Evolutionary conservation across 371 early-diverging fungal genomes (phyloP), one percentile per base, ranked within the genome.

Genomic region (Basidiobolus meristosporus): DNA sequence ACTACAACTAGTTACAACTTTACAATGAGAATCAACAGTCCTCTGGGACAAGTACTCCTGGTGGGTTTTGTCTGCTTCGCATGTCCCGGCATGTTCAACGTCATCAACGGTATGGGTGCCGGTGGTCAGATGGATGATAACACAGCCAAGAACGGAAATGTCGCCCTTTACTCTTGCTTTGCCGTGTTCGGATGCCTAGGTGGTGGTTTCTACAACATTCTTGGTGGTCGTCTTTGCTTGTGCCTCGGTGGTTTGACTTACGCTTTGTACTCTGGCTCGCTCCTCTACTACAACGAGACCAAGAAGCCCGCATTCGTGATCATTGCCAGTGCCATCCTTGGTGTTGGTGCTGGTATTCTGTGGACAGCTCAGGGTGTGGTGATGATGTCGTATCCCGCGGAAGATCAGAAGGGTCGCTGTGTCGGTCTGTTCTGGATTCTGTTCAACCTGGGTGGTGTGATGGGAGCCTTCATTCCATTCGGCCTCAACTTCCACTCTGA

Each of bases 21-120:
- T n/a, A n/a, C n/a, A n/a, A n/a, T n/a, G n/a, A n/a, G n/a, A n/a
- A n/a, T n/a, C n/a, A n/a, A n/a, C n/a, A n/a, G n/a, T n/a, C n/a
- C n/a, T n/a, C n/a, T n/a, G n/a, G n/a, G n/a, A n/a, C n/a, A n/a
- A n/a, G n/a, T n/a, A n/a, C n/a, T n/a, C n/a, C n/a, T n/a, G n/a
- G n/a, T n/a, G n/a, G n/a, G n/a, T n/a, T n/a, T n/a, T n/a, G n/a
- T n/a, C n/a, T n/a, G n/a, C n/a, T n/a, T n/a, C n/a, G n/a, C n/a
- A n/a, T n/a, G n/a, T n/a, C n/a, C 86, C 9, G 86, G 83, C 41
- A 82, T 85, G 83, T 85, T 73, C 60, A 85, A 85, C 42, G 82
- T 80, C 37, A 51, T 82, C 20, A 64, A 61, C 47, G 71, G 73
- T 36, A 56, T 74, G 42, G 77, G 77, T 20, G 75, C 72, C 34